phyloP scores from a whole-genome alignment of 2,329 filamentous ascomycete species.

The Pseudogymnoascus sp. region DNA sequence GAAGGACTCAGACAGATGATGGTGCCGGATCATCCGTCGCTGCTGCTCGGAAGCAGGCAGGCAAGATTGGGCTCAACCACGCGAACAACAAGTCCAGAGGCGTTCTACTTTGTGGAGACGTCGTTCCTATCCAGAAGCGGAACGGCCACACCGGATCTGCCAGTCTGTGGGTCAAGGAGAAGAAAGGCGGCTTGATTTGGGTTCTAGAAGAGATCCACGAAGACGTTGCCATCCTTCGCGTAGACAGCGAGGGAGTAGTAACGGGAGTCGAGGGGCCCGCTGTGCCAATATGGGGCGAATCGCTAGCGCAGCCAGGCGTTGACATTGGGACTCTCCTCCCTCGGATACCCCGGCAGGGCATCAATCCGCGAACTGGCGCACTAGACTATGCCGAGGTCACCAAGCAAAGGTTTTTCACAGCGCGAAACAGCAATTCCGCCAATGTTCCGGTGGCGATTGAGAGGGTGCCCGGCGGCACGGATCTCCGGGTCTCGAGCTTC shows the following conservation, averaged over 20 bases:
- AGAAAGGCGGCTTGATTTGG: slow-evolving; percentile 89
- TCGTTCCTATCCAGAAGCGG: slow-evolving; percentile 95
- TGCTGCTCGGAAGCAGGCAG: slow-evolving; percentile 30
- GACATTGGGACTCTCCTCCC: slow-evolving; percentile 74
- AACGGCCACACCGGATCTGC: slow-evolving; percentile 88
- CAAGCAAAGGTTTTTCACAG: slow-evolving; percentile 73
- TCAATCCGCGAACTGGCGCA: slow-evolving; percentile 59
- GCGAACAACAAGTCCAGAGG: slow-evolving; percentile 71
- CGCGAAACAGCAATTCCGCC: slow-evolving; percentile 64
- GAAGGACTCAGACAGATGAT: slow-evolving; percentile 58
- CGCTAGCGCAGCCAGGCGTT: slow-evolving; percentile 56
- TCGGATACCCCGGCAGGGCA: slow-evolving; percentile 67
- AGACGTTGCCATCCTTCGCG: slow-evolving; percentile 68
- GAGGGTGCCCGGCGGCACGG: slow-evolving; percentile 57
- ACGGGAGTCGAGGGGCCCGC: slow-evolving; percentile 64
- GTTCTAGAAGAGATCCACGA: slow-evolving; percentile 96
- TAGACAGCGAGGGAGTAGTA: slow-evolving; percentile 72
- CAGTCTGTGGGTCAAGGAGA: slow-evolving; percentile 98
- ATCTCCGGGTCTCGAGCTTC: slow-evolving; percentile 83
- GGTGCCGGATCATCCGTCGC: slow-evolving; percentile 41
- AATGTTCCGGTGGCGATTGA: slow-evolving; percentile 80
- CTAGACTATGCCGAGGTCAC: slow-evolving; percentile 70
- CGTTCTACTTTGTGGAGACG: slow-evolving; percentile 88
- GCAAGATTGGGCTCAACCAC: slow-evolving; percentile 47
- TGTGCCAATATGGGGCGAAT: slow-evolving; percentile 78